These are phyloP conservation scores for Auricularia cornea DNA, from an alignment of 768 basidiomycete species.

Conservation along the genomic window DNA sequence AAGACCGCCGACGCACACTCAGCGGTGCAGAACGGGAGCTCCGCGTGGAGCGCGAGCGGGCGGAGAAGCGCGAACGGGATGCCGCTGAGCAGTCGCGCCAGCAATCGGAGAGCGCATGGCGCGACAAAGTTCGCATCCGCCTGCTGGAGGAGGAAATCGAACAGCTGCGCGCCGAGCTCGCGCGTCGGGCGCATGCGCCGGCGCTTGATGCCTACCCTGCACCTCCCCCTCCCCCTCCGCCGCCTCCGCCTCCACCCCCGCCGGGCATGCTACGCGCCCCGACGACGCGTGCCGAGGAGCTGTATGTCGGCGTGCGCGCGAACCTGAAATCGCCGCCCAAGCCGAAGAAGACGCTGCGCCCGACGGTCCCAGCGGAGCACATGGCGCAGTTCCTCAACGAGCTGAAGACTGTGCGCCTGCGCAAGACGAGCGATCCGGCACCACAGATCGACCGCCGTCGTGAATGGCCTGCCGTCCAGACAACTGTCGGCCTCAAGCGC, in stretches of 20 bases:
- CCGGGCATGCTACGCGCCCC: slow-evolving; percentile 5
- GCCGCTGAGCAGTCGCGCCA: slow-evolving; percentile 44
- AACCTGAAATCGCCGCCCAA: not conserved
- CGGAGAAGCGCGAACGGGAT: slow-evolving; percentile 55
- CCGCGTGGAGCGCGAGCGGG: slow-evolving; percentile 31
- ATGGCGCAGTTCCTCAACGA: slow-evolving; percentile 77
- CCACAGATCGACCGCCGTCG: not conserved
- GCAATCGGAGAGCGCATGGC: slow-evolving; percentile 27
- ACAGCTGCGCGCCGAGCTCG: slow-evolving; percentile 48
- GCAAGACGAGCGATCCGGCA: slow-evolving; percentile 26
- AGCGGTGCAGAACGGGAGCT: slow-evolving; percentile 7
- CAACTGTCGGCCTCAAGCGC: not conserved
- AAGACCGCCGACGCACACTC: not conserved
- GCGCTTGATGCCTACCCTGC: slow-evolving; percentile 11
- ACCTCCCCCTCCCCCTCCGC: slow-evolving; percentile 39
- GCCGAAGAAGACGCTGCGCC: slow-evolving; percentile 43
- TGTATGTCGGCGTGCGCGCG: not conserved
- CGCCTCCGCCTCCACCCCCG: slow-evolving; percentile 27
- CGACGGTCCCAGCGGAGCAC: slow-evolving; percentile 66
- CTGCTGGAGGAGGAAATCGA: slow-evolving; percentile 39
- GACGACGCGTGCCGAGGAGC: not conserved
- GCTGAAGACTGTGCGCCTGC: slow-evolving; percentile 65
- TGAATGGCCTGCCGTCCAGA: not conserved
- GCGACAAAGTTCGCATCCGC: slow-evolving; percentile 4
- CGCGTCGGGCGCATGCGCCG: not conserved